Conservation (phyloP, 192 early-diverging fungal species). For the Pilaira anomala region DNA sequence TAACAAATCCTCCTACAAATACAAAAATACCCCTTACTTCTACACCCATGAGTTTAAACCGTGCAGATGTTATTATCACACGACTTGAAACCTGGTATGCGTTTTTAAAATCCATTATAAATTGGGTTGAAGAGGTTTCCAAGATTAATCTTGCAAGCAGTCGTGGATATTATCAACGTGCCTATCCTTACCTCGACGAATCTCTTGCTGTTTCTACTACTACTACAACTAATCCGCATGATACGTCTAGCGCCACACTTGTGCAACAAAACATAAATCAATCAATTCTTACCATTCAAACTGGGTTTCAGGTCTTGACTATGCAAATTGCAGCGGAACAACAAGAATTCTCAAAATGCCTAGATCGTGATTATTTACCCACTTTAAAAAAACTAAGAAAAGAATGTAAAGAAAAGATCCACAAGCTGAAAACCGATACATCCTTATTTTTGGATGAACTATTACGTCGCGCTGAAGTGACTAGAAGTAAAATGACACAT, state of each 20-base stretch:
- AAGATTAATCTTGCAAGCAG: slow-evolving; percentile 6
- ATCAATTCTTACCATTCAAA: neutral
- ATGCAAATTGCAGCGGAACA: slow-evolving; percentile 1
- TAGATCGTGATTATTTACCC: slow-evolving; percentile 32
- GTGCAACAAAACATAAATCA: neutral
- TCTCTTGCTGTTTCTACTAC: too few species aligned
- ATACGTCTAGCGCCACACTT: neutral
- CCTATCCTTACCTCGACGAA: neutral
- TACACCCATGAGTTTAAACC: neutral
- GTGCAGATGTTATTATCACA: neutral
- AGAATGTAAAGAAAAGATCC: slow-evolving; percentile 44
- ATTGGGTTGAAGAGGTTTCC: slow-evolving; percentile 9
- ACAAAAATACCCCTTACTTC: neutral
- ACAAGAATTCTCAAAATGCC: slow-evolving; percentile 4
- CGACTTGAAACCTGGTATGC: slow-evolving; percentile 8
- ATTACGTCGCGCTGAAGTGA: slow-evolving; percentile 40
- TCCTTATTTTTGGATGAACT: slow-evolving; percentile 36
- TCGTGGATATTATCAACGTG: slow-evolving; percentile 6
- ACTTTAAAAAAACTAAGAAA: slow-evolving; percentile 36
- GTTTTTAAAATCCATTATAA: slow-evolving; percentile 4
- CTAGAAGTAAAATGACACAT: slow-evolving; percentile 36
- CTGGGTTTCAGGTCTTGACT: slow-evolving; percentile 1
- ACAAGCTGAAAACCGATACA: slow-evolving; percentile 34
- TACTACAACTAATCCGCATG: too few species aligned
- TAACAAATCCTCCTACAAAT: neutral